These are phyloP conservation scores for Clonostachys chloroleuca DNA, from an alignment of 2,329 filamentous ascomycete species.

Conservation along the genomic window DNA sequence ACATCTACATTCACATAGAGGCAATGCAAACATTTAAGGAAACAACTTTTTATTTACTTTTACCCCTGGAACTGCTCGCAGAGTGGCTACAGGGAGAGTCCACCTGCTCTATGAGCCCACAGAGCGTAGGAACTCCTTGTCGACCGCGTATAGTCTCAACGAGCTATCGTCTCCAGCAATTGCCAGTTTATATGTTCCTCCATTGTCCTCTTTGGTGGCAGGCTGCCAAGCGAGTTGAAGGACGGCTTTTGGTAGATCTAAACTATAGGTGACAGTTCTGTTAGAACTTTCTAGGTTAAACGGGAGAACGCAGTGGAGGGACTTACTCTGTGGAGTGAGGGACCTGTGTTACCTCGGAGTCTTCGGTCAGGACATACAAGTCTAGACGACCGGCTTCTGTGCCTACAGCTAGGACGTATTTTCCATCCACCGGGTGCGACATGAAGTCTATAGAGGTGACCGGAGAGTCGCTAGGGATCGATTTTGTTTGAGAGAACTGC, in stretches of 20 bases:
- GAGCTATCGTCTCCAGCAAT: slow-evolving; percentile 59
- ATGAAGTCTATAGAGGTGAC: slow-evolving; percentile 72
- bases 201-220: slow-evolving; percentile 14
- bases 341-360: slow-evolving; percentile 29
- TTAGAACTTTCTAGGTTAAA: neutral
- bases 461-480: slow-evolving; percentile 50
- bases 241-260: slow-evolving; percentile 55
- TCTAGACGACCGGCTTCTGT: slow-evolving; percentile 49
- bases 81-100: neutral
- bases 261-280: slow-evolving; percentile 8
- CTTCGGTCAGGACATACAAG: slow-evolving; percentile 32
- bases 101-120: neutral
- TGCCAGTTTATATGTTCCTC: slow-evolving; percentile 32
- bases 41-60: neutral
- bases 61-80: neutral
- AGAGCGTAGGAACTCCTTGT: slow-evolving; percentile 12
- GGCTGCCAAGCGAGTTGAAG: slow-evolving; percentile 69
- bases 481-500: slow-evolving; percentile 46
- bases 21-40: neutral
- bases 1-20: neutral
- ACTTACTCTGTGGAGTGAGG: slow-evolving; percentile 32
- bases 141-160: slow-evolving; percentile 49
- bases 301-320: neutral
- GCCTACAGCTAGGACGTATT: slow-evolving; percentile 47
- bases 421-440: slow-evolving; percentile 18